These are phyloP conservation scores for Vigna unguiculata DNA, from an alignment of 306 rosid species.

Conservation along the genomic window DNA sequence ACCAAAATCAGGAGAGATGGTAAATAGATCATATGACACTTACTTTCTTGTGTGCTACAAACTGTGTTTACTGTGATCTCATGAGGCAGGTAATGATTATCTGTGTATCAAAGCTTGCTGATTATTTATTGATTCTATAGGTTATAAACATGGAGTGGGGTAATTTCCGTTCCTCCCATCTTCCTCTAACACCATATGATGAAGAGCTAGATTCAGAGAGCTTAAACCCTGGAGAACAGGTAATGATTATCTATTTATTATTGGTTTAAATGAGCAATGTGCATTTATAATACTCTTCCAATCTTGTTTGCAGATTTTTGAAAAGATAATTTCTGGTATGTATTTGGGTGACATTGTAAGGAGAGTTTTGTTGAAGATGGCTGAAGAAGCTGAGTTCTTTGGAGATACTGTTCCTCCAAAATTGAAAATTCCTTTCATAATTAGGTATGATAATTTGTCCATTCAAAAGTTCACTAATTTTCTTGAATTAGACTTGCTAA, in stretches of 20 bases:
- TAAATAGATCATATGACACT: slow-evolving; percentile 40
- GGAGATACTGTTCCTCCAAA: slow-evolving; percentile 86
- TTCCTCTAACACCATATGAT: slow-evolving; percentile 91
- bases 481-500: slow-evolving; percentile 17
- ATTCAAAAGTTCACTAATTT: background rate
- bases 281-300: slow-evolving; percentile 40
- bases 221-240: slow-evolving; percentile 99
- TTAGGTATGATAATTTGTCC: slow-evolving; percentile 60
- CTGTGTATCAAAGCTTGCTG: slow-evolving; percentile 10
- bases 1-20: slow-evolving; percentile 96
- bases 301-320: slow-evolving; percentile 73
- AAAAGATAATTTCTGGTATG: slow-evolving; percentile 97
- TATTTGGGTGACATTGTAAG: slow-evolving; percentile 93
- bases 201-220: slow-evolving; percentile 74
- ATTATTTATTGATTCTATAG: slow-evolving; percentile 50
- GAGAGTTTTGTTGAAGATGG: slow-evolving; percentile 80
- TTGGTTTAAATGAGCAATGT: slow-evolving; percentile 16
- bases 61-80: background rate
- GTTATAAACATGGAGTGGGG: slow-evolving; percentile 99
- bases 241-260: slow-evolving; percentile 44
- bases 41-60: slow-evolving; percentile 3
- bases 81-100: slow-evolving; percentile 12
- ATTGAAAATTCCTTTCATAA: slow-evolving; percentile 76
- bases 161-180: slow-evolving; percentile 85
- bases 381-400: slow-evolving; percentile 89